Conservation (phyloP, 768 basidiomycete genomes). For the Kwoniella heveanensis region DNA sequence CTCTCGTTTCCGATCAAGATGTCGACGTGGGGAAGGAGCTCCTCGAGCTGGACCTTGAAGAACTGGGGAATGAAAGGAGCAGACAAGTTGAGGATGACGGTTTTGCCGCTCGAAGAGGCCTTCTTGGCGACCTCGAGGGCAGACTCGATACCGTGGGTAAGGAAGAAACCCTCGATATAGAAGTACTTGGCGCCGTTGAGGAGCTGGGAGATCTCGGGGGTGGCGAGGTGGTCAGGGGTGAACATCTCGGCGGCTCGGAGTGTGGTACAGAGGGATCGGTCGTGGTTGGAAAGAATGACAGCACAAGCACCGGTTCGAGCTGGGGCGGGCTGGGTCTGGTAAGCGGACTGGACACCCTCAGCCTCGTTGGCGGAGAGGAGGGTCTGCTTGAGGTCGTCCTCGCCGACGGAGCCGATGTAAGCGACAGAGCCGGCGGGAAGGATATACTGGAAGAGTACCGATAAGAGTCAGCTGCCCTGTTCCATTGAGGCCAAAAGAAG, state of each 20-base stretch:
- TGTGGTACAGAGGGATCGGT: conserved; percentile 90
- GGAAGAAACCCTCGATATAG: conserved; percentile 97
- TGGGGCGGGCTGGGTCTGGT: conserved; percentile 76
- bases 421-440: conserved; percentile 85
- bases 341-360: conserved; percentile 84
- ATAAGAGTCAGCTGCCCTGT: neutral
- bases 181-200: conserved; percentile 78
- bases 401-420: conserved; percentile 90
- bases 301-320: conserved; percentile 95
- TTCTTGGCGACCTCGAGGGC: conserved; percentile 75
- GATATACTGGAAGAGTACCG: too few relatives aligned
- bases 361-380: conserved; percentile 85
- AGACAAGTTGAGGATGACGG: conserved; percentile 88
- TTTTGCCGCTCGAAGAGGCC: conserved; percentile 75
- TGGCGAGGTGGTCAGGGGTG: conserved; percentile 74
- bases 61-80: conserved; percentile 97
- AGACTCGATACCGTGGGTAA: conserved; percentile 82
- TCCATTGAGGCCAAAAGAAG: neutral
- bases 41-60: conserved; percentile 77
- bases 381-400: conserved; percentile 87
- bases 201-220: conserved; percentile 72
- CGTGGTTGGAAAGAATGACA: conserved; percentile 88
- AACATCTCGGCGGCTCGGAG: conserved; percentile 90
- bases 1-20: conserved; percentile 94
- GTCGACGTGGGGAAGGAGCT: conserved; percentile 81